These are phyloP conservation scores for Sphaerulina populicola DNA, from an alignment of 2,329 filamentous ascomycete species.

Conservation along the genomic window DNA sequence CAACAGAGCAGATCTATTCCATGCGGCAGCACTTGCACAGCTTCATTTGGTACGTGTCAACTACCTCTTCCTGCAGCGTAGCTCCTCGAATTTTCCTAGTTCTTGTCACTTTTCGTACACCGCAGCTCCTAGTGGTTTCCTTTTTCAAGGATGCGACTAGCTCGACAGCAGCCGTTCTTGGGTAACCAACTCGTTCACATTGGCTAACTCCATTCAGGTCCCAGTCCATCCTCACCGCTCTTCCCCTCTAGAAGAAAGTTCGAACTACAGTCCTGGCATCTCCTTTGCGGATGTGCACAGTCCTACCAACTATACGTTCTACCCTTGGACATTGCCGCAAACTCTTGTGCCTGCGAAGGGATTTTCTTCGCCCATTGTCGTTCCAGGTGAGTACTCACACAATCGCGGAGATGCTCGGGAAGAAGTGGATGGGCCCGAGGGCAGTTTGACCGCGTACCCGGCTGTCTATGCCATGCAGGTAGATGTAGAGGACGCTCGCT, in stretches of 20 bases:
- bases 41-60: constrained; percentile 50
- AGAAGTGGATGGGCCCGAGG: too few relatives aligned
- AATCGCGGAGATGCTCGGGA: too few relatives aligned
- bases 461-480: too few relatives aligned
- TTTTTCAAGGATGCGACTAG: too few relatives aligned
- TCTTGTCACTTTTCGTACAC: too few relatives aligned
- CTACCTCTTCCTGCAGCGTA: too few relatives aligned
- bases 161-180: too few relatives aligned
- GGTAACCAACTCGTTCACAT: too few relatives aligned
- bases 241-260: constrained; percentile 46
- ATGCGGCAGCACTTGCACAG: constrained; percentile 76
- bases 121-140: too few relatives aligned
- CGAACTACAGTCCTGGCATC: constrained; percentile 44
- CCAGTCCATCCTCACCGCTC: constrained; percentile 36
- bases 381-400: constrained; percentile 38
- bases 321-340: constrained; percentile 83
- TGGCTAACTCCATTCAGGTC: constrained; percentile 35
- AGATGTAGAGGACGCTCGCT: neutral
- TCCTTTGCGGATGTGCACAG: constrained; percentile 49
- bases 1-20: constrained; percentile 72
- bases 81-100: too few relatives aligned
- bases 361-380: constrained; percentile 63
- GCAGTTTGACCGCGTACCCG: too few relatives aligned
- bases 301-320: constrained; percentile 72
- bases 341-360: constrained; percentile 67